phyloP scores from a whole-genome alignment of 2,329 filamentous ascomycete species.

The Zopfia rhizophila region DNA sequence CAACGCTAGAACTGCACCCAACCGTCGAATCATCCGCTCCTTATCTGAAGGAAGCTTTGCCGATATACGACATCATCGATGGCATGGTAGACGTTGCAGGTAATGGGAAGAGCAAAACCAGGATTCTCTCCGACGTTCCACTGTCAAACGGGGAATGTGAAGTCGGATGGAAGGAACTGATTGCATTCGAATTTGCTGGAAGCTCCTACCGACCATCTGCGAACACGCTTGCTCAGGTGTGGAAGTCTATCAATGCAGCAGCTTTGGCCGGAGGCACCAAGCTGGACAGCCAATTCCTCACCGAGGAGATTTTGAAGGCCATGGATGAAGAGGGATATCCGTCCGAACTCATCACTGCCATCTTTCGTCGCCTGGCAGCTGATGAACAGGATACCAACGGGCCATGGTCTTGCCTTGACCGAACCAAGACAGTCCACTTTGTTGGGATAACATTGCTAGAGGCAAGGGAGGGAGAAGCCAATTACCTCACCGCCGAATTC shows the following conservation, averaged over 20 bases:
- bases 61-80: conserved; percentile 49
- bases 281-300: conserved; percentile 51
- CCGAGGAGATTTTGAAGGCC: conserved; percentile 41
- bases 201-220: conserved; percentile 60
- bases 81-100: conserved; percentile 37
- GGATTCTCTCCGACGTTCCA: conserved; percentile 62
- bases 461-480: conserved; percentile 31
- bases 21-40: conserved; percentile 46
- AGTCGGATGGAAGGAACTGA: conserved; percentile 60
- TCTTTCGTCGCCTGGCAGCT: conserved; percentile 48
- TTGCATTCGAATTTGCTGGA: conserved; percentile 61
- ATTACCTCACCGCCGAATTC: conserved; percentile 46
- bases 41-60: conserved; percentile 51
- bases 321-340: conserved; percentile 53
- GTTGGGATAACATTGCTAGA: conserved; percentile 44
- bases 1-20: conserved; percentile 56
- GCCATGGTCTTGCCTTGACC: conserved; percentile 49
- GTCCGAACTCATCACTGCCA: conserved; percentile 44
- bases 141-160: conserved; percentile 64
- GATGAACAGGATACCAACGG: conserved; percentile 36
- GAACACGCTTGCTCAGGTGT: conserved; percentile 59
- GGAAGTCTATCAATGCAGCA: conserved; percentile 57
- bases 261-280: conserved; percentile 55
- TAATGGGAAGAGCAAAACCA: conserved; percentile 47
- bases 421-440: conserved; percentile 42